A percentile compares a stretch with the other conserved stretches of the same genome.
phyloP scores from a whole-genome alignment of 139 green algal genomes.

The Klebsormidium nitens region DNA sequence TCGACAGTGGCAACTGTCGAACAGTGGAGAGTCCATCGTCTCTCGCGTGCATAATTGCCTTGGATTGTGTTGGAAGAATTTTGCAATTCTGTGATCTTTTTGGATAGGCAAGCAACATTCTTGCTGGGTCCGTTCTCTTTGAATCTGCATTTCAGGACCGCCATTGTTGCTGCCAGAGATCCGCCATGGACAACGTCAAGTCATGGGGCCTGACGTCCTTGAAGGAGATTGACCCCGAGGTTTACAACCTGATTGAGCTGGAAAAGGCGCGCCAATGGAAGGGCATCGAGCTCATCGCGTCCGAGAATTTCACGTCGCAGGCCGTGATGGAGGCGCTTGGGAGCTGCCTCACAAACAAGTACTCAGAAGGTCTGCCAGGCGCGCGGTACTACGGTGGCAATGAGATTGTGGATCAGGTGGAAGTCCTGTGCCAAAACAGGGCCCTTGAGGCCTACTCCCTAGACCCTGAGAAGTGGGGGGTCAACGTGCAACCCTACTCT shows the following conservation, averaged over 20 bases:
- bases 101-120: too few relatives aligned
- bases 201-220: constrained; percentile 51
- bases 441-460: constrained; percentile 68
- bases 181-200: constrained; percentile 23
- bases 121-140: too few relatives aligned
- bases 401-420: constrained; percentile 64
- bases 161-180: too few relatives aligned
- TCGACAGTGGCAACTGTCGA: too few relatives aligned
- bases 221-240: constrained; percentile 76
- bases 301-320: constrained; percentile 92
- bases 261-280: constrained; percentile 90
- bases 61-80: too few relatives aligned
- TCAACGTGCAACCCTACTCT: constrained; percentile 86
- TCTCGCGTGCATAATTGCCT: too few relatives aligned
- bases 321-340: constrained; percentile 91
- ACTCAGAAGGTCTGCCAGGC: constrained; percentile 88
- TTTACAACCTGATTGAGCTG: constrained; percentile 82
- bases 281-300: constrained; percentile 97
- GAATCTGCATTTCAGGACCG: too few relatives aligned
- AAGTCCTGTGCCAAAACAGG: constrained; percentile 66
- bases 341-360: constrained; percentile 97
- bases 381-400: constrained; percentile 97
- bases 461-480: constrained; percentile 61
- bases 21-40: too few relatives aligned
- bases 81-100: too few relatives aligned